phyloP scores from a whole-genome alignment of 2,329 filamentous ascomycete genomes.

The Diplodia seriata region DNA sequence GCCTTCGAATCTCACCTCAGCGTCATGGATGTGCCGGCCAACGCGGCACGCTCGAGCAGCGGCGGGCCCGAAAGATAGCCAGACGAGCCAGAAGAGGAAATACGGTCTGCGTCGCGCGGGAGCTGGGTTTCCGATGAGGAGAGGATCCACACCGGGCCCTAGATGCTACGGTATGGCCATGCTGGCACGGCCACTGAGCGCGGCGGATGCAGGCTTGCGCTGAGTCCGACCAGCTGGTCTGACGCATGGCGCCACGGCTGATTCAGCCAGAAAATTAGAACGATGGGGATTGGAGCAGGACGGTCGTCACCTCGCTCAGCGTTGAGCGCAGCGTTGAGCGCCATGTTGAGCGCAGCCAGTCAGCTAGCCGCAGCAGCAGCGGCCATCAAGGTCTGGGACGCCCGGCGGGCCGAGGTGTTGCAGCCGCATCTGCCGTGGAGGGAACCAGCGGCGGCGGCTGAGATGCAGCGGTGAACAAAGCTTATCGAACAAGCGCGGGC shows the following conservation, averaged over 20 bases:
- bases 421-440: no score
- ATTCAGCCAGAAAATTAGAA: slow-evolving; percentile 10
- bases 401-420: background rate
- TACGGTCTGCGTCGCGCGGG: background rate
- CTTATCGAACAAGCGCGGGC: background rate
- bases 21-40: slow-evolving; percentile 5
- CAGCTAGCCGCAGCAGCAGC: slow-evolving; percentile 7
- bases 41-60: slow-evolving; percentile 4
- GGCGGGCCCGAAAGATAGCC: slow-evolving; percentile 2
- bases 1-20: slow-evolving; percentile 23
- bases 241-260: slow-evolving; percentile 13
- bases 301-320: no score
- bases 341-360: background rate
- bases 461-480: slow-evolving; percentile 4
- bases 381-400: background rate
- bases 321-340: background rate
- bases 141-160: background rate
- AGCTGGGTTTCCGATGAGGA: background rate
- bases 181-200: background rate
- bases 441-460: background rate
- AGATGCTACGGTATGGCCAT: background rate
- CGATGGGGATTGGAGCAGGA: background rate
- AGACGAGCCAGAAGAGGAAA: background rate
- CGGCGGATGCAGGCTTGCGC: background rate
- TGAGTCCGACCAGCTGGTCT: background rate